phyloP scores from a whole-genome alignment of 2,329 filamentous ascomycete genomes.

The Botrytis fragariae region DNA sequence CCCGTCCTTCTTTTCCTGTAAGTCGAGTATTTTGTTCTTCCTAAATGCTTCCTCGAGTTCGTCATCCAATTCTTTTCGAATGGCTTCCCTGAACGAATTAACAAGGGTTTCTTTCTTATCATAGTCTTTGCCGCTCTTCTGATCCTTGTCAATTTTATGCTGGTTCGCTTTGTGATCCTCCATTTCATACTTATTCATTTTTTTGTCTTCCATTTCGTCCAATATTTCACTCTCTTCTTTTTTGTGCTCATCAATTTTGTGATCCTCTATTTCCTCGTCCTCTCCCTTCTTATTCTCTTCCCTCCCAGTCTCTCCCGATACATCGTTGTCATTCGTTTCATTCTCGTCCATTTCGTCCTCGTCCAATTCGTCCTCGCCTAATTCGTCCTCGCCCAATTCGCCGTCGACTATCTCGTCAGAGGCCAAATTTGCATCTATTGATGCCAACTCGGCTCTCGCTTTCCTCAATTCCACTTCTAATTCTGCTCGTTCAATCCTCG shows the following conservation, averaged over 20 bases:
- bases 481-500: not conserved
- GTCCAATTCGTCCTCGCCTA: no score
- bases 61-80: not conserved
- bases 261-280: not conserved
- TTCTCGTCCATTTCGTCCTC: not conserved
- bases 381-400: no score
- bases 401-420: not conserved
- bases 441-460: not conserved
- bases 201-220: not conserved
- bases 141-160: not conserved
- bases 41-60: not conserved
- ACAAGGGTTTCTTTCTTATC: no score
- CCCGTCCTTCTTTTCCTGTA: not conserved
- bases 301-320: not conserved
- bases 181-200: not conserved
- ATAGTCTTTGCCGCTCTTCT: fast-evolving
- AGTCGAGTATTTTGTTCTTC: not conserved
- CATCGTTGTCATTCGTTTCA: not conserved
- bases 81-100: not conserved
- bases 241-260: not conserved
- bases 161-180: not conserved
- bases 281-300: not conserved
- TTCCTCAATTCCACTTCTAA: not conserved
- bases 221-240: not conserved
- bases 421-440: not conserved